Conservation (phyloP, 148 eudicot genomes). For the Fagopyrum tataricum region DNA sequence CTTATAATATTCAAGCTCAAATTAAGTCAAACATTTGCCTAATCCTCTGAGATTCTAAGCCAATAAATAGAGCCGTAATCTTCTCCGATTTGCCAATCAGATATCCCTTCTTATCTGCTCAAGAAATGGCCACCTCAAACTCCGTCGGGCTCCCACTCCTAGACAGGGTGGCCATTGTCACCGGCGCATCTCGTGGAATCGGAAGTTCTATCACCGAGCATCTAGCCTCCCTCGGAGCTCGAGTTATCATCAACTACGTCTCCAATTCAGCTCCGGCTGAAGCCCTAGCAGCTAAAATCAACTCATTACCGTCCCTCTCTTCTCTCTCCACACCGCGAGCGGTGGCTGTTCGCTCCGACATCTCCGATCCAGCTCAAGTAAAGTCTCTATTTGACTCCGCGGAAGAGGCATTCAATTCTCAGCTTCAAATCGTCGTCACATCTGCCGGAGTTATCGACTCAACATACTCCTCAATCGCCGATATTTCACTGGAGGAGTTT, state of each 20-base stretch:
- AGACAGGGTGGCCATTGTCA: slow-evolving; percentile 36
- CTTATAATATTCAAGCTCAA: background rate
- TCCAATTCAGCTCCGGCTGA: slow-evolving; percentile 17
- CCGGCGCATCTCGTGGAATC: slow-evolving; percentile 50
- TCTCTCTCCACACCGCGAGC: slow-evolving; percentile 6
- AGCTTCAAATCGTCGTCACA: slow-evolving; percentile 8
- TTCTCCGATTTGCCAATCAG: background rate
- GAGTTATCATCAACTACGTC: slow-evolving; percentile 39
- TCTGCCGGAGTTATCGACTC: background rate
- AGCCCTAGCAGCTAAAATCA: background rate
- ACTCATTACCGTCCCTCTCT: background rate
- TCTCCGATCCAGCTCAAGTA: slow-evolving; percentile 8
- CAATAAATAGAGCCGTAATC: background rate
- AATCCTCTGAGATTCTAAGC: background rate
- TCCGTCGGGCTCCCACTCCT: slow-evolving; percentile 17
- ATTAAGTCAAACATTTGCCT: background rate
- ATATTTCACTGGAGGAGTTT: background rate
- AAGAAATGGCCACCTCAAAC: slow-evolving; percentile 2
- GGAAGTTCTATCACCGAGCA: slow-evolving; percentile 38
- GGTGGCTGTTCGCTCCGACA: background rate
- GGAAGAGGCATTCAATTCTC: background rate
- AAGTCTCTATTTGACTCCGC: background rate
- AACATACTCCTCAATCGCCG: slow-evolving; percentile 1
- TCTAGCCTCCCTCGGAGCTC: slow-evolving; percentile 41
- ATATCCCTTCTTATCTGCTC: background rate